Evolutionary conservation across 2,329 filamentous ascomycete species (phyloP), one percentile per base, ranked within the genome.

Genomic region (Xylaria sp.): DNA sequence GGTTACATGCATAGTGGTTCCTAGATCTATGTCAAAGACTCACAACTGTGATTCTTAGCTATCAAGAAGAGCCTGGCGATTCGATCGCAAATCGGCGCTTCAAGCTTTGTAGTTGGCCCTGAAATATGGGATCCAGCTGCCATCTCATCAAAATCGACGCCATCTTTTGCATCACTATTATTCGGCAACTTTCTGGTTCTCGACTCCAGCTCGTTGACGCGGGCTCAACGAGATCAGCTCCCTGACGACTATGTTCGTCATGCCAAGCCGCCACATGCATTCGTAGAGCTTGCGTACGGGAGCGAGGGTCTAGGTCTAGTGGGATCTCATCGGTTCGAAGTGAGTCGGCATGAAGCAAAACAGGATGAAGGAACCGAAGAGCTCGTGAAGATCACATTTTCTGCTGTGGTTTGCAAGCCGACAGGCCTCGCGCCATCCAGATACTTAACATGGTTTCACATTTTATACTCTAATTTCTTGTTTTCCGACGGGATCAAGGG

Each of bases 251-350:
- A 65, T 28, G 3, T 13, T 52, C 56, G n/a, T n/a, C 56, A 65
- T 48, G 12, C 36, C 56, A 65, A 39, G 15, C 48, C 63, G 55
- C 28, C 55, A 13, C 63, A 65, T 39, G 56, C 63, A n/a, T 65
- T 60, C 15, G 48, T 65, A 36, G 63, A 65, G n/a, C n/a, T 65
- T 36, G 63, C 63, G 25, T 65, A 28, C 25, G 63, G 63, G 9
- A 49, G 63, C 1, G 25, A 52, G 48, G 12, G 48, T 15, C 36
- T 65, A 6, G 56, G 63, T 4, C 23, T 65, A 46, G 63, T 65
- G 48, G 63, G 63, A 48, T 60, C 56, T 39, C 63, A 65, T 39
- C 63, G 63, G 13, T 65, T 65, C 28, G 63, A 65, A 55, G 63
- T 60, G 63, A 52, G 63, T 28, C 63, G 56, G 13, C 18, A 43